Conservation (phyloP, 2,329 filamentous ascomycete genomes). For the Pseudocercospora crystallina region DNA sequence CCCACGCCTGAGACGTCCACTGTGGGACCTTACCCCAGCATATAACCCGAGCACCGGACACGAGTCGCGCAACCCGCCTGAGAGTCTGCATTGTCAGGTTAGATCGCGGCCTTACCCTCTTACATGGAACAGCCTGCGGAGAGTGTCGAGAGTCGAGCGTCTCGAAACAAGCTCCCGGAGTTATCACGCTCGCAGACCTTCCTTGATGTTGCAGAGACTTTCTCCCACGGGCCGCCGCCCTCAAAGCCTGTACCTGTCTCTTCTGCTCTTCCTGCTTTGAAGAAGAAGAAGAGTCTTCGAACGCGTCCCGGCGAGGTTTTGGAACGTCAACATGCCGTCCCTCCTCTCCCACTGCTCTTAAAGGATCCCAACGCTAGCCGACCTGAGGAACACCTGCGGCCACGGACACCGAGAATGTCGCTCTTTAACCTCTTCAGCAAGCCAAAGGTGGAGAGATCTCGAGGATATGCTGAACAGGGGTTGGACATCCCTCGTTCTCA, state of each 20-base stretch:
- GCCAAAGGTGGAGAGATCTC: constrained; percentile 50
- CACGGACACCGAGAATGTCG: constrained; percentile 42
- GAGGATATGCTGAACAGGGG: constrained; percentile 47
- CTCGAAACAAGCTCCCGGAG: constrained; percentile 17
- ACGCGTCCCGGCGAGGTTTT: constrained; percentile 17
- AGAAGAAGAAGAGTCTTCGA: constrained; percentile 23
- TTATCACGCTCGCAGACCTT: constrained; percentile 20
- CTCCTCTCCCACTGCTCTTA: constrained; percentile 21
- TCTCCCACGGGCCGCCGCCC: constrained; percentile 5
- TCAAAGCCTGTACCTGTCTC: constrained; percentile 8
- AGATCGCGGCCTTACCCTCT: constrained; percentile 14
- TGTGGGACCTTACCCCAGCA: no score
- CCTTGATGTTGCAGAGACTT: constrained; percentile 11
- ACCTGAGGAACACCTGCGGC: constrained; percentile 19
- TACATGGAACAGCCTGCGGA: constrained; percentile 24
- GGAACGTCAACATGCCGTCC: constrained; percentile 24
- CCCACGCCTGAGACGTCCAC: not conserved
- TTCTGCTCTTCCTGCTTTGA: constrained; percentile 10
- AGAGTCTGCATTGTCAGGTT: constrained; percentile 23
- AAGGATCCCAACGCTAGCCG: not conserved
- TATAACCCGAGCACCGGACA: constrained; percentile 1
- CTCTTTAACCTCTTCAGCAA: constrained; percentile 52
- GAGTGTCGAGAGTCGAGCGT: constrained; percentile 11
- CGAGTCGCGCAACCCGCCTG: constrained; percentile 19
- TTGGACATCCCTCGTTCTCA: constrained; percentile 24